A percentile compares a stretch with the other conserved stretches of the same genome.
phyloP scores from a whole-genome alignment of 1,284 basidiomycete species.

The Tilletia indica region DNA sequence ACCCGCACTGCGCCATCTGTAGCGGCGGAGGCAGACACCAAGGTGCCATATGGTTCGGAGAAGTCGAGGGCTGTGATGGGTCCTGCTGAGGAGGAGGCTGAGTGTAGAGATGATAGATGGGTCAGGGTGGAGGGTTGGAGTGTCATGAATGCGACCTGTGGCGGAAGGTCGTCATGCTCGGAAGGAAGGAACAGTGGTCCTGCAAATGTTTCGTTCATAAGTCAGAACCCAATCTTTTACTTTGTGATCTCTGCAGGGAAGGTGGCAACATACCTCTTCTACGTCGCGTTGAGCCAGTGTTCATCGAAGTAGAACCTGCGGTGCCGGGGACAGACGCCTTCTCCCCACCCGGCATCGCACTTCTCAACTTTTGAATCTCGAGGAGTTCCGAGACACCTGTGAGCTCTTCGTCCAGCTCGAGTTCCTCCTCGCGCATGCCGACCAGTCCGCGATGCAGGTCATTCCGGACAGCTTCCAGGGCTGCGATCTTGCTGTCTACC shows the following conservation, averaged over 20 bases:
- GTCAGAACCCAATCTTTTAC: background rate
- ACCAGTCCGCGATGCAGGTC: slow-evolving; percentile 80
- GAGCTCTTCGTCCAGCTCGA: slow-evolving; percentile 81
- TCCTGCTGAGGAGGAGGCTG: slow-evolving; percentile 55
- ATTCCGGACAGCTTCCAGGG: slow-evolving; percentile 75
- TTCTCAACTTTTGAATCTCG: slow-evolving; percentile 46
- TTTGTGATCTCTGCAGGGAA: background rate
- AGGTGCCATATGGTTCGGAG: slow-evolving; percentile 90
- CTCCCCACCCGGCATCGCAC: slow-evolving; percentile 50
- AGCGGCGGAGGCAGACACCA: slow-evolving; percentile 68
- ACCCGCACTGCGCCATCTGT: slow-evolving; percentile 67
- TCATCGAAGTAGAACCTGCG: background rate
- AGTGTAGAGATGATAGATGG: slow-evolving; percentile 63
- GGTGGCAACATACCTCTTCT: slow-evolving; percentile 7
- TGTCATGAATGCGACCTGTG: slow-evolving; percentile 89
- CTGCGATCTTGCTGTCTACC: slow-evolving; percentile 81
- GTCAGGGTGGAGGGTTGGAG: slow-evolving; percentile 62
- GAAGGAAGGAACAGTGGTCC: slow-evolving; percentile 87
- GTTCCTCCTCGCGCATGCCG: slow-evolving; percentile 85
- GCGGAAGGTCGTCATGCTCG: slow-evolving; percentile 92
- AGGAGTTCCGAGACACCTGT: slow-evolving; percentile 48
- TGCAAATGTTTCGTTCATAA: slow-evolving; percentile 21
- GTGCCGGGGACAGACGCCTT: background rate
- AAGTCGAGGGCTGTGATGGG: slow-evolving; percentile 89
- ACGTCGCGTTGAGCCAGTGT: slow-evolving; percentile 7